Evolutionary conservation across 495 filamentous ascomycete species (phyloP).

Genomic region (Diplogelasinospora grovesii): DNA sequence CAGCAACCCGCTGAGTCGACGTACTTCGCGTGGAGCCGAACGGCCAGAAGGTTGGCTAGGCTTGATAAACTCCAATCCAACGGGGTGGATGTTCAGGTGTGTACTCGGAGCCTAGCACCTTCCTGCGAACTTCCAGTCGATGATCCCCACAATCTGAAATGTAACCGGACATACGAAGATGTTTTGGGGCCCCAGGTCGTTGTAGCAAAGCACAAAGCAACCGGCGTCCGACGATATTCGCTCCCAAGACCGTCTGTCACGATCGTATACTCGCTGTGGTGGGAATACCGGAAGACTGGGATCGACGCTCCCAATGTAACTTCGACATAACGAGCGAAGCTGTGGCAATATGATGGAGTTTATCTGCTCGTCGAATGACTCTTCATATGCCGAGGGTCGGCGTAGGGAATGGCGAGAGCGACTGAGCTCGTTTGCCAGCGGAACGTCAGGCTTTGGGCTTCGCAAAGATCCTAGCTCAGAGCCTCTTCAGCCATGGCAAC

Average conservation of each 20-base stretch:
- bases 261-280: constrained; percentile 6
- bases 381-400: too few relatives aligned
- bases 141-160: constrained; percentile 22
- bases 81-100: too few relatives aligned
- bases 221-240: constrained; percentile 7
- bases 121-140: constrained; percentile 30
- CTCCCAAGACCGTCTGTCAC: constrained; percentile 3
- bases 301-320: constrained; percentile 7
- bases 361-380: constrained; percentile 8
- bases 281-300: constrained; percentile 5
- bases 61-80: too few relatives aligned
- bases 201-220: constrained; percentile 25
- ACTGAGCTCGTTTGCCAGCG: too few relatives aligned
- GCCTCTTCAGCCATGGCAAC: too few relatives aligned
- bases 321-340: constrained; percentile 6
- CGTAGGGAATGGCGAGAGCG: too few relatives aligned
- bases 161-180: constrained; percentile 23
- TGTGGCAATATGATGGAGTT: constrained; percentile 3
- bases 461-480: too few relatives aligned
- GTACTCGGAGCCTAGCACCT: too few relatives aligned
- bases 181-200: constrained; percentile 26
- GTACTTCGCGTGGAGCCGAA: too few relatives aligned
- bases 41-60: too few relatives aligned
- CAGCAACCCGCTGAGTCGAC: too few relatives aligned
- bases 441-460: too few relatives aligned